phyloP scores from a whole-genome alignment of 768 basidiomycete genomes.

The Xanthoconium stramineum region DNA sequence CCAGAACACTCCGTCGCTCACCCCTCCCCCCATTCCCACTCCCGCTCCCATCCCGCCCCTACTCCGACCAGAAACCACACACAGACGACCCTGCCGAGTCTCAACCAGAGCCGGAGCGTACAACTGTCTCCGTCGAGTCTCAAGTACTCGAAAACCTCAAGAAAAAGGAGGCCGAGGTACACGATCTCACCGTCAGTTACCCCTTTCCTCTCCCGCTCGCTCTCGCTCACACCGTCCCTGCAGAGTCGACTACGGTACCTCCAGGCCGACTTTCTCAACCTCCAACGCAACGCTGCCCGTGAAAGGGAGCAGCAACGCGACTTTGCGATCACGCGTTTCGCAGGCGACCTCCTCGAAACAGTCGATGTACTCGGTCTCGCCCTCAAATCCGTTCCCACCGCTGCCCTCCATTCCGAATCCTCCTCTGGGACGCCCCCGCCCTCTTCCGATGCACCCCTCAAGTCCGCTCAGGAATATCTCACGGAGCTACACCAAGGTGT shows the following conservation, averaged over 20 bases:
- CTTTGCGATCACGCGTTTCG: slow-evolving; percentile 91
- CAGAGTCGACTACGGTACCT: slow-evolving; percentile 88
- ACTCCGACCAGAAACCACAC: slow-evolving; percentile 54
- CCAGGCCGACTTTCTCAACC: slow-evolving; percentile 93
- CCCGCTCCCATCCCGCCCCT: slow-evolving; percentile 40
- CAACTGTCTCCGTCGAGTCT: slow-evolving; percentile 33
- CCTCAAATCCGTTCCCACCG: slow-evolving; percentile 69
- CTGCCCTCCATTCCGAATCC: slow-evolving; percentile 37
- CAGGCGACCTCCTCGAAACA: slow-evolving; percentile 83
- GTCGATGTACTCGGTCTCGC: slow-evolving; percentile 88
- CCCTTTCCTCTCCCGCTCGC: neutral
- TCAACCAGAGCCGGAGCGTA: slow-evolving; percentile 14
- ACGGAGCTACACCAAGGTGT: slow-evolving; percentile 82
- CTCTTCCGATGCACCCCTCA: slow-evolving; percentile 35
- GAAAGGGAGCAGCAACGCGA: slow-evolving; percentile 93
- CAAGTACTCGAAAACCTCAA: slow-evolving; percentile 57
- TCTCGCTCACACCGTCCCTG: slow-evolving; percentile 1
- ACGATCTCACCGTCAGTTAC: slow-evolving; percentile 74
- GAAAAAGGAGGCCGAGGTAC: slow-evolving; percentile 75
- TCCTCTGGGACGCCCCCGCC: slow-evolving; percentile 22
- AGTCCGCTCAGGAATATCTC: slow-evolving; percentile 57
- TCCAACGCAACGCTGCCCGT: slow-evolving; percentile 85
- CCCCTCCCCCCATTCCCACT: slow-evolving; percentile 25
- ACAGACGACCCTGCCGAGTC: slow-evolving; percentile 13
- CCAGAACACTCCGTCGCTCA: slow-evolving; percentile 43